Percentiles rank a stretch among this genome's conserved stretches.
These are phyloP conservation scores for Stagonosporopsis cucurbitacearum DNA, from an alignment of 2,329 filamentous ascomycete genomes.

Conservation along the genomic window DNA sequence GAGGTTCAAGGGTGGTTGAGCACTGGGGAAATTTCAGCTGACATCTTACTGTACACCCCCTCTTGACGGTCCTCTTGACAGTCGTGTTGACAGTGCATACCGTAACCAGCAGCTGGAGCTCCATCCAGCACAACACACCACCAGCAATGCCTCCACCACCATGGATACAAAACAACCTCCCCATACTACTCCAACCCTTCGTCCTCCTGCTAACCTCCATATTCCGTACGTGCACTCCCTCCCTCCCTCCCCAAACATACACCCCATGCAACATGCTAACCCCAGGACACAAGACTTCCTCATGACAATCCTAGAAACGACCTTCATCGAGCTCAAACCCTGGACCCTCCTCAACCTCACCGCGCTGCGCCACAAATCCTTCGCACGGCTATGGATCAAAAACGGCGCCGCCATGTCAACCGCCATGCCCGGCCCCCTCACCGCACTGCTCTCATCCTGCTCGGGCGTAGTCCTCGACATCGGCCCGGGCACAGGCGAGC, in stretches of 20 bases:
- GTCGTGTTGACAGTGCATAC: neutral
- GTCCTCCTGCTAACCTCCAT: conserved; percentile 34
- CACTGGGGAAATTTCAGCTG: neutral
- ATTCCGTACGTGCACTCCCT: conserved; percentile 34
- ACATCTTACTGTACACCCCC: neutral
- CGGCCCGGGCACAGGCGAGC: conserved; percentile 60
- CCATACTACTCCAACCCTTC: conserved; percentile 37
- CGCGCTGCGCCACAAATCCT: conserved; percentile 41
- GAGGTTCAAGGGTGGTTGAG: conserved; percentile 1
- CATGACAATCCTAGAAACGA: conserved; percentile 43
- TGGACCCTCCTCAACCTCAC: conserved; percentile 38
- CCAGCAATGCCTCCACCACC: conserved; percentile 6
- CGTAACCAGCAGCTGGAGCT: neutral
- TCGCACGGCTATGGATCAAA: conserved; percentile 45
- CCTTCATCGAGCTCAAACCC: conserved; percentile 38
- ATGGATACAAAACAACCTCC: conserved; percentile 31
- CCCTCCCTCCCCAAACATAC: too few relatives aligned
- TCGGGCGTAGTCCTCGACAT: conserved; percentile 48
- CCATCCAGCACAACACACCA: neutral
- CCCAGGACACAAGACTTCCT: conserved; percentile 42
- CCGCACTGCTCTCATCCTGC: conserved; percentile 35
- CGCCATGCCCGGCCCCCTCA: conserved; percentile 44
- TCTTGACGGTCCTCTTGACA: too few relatives aligned
- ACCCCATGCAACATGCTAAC: too few relatives aligned
- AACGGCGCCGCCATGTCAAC: conserved; percentile 47